Percentiles rank a stretch among this genome's conserved stretches.
These are phyloP conservation scores for Phytopythium oedochilum DNA, from an alignment of 352 stramenopile species.

Conservation along the genomic window DNA sequence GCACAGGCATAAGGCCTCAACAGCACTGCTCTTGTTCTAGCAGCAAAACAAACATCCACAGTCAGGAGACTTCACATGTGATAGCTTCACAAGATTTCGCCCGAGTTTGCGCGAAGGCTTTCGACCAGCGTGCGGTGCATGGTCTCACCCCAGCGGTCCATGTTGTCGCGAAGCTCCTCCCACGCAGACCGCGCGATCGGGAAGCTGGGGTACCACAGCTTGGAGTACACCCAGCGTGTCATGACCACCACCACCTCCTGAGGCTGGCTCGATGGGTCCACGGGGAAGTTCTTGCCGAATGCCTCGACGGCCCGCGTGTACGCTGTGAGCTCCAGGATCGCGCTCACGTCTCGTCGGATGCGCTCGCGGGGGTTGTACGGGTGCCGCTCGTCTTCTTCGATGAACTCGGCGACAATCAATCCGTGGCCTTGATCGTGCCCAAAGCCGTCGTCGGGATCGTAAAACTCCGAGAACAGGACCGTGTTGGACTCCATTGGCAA, in stretches of 20 bases:
- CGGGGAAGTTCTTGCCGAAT: slow-evolving; percentile 1
- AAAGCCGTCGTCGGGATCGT: not conserved
- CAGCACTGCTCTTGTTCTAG: not conserved
- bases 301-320: slow-evolving; percentile 14
- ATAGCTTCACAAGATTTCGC: not conserved
- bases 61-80: not conserved
- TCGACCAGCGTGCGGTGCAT: slow-evolving; percentile 9
- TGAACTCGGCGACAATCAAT: slow-evolving; percentile 14
- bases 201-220: slow-evolving; percentile 20
- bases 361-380: slow-evolving; percentile 20
- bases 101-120: not conserved
- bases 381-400: slow-evolving; percentile 23
- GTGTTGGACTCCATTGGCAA: slow-evolving; percentile 6
- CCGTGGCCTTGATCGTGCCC: not conserved
- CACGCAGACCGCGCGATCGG: slow-evolving; percentile 13
- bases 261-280: slow-evolving; percentile 1
- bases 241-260: slow-evolving; percentile 28
- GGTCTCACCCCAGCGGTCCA: slow-evolving; percentile 26
- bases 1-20: not conserved
- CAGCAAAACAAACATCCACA: not conserved
- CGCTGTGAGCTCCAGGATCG: slow-evolving; percentile 13
- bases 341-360: slow-evolving; percentile 18
- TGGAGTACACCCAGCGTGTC: slow-evolving; percentile 25
- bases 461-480: slow-evolving; percentile 6
- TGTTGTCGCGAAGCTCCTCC: slow-evolving; percentile 28